Evolutionary conservation across 352 stramenopile species (phyloP), one percentile per base, ranked within the genome.

Genomic region (Phytophthora megakarya): DNA sequence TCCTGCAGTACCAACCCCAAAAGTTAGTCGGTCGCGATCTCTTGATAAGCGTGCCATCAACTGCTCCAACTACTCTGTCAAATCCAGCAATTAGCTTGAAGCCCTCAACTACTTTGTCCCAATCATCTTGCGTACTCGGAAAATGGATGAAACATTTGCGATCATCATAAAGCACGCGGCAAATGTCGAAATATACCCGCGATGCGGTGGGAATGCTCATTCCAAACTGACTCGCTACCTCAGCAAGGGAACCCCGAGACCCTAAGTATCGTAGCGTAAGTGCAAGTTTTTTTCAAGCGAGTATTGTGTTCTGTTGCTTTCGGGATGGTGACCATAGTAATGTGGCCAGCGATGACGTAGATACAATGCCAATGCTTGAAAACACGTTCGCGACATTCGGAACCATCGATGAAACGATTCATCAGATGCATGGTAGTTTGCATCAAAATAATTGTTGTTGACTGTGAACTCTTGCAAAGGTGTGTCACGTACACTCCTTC

Each of bases 61-160:
- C 45, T 3, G 19, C 28, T 4, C 46, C 9, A 43, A 16, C 46
- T 5, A 54, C 46, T 7, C 30, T 28, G 7, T 54, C 18, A 32
- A 54, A 54, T 0, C 18, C 46, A 8, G 30, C 49, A 38, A 57
- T 57, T 5, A 4, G 3, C 21, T 57, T 39, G 12, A 56, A 56
- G 5, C 21, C 33, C 10, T 38, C 1, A 5, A n/a, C 35, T 12
- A 46, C 48, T 7, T 35, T 15, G 6, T 21, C 25, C 37, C 35
- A 57, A 3, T 39, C 49, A 8, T n/a, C 5, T 2, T 5, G 11
- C 15, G 35, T n/a, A n/a, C 5, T 1, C n/a, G 21, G 48, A 56
- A 56, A 56, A 1, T 23, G 7, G 10, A 56, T 35, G 16, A 57
- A 47, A 15, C 13, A 3, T 9, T 15, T 16, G 12, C 49, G 49